Evolutionary conservation across 129 eudicot species (phyloP).

Genomic region (Arctium lappa): DNA sequence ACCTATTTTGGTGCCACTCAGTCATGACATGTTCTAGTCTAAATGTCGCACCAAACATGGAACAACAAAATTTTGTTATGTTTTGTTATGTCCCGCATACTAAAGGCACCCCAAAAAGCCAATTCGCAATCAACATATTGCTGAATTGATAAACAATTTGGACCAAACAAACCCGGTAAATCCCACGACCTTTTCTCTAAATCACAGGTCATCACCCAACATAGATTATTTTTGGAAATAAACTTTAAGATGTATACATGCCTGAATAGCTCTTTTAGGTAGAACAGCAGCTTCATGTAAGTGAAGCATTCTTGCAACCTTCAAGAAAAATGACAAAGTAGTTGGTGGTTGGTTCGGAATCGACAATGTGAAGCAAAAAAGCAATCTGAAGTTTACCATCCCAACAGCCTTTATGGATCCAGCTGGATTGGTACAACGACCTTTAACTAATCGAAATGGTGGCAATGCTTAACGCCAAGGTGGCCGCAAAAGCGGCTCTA

Average conservation of each 20-base stretch:
- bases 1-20: neutral
- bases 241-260: constrained; percentile 15
- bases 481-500: too few species aligned
- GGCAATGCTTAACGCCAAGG: too few species aligned
- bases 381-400: too few species aligned
- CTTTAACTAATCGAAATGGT: neutral
- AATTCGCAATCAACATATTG: neutral
- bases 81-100: too few species aligned
- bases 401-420: too few species aligned
- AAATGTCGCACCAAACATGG: too few species aligned
- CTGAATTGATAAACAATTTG: neutral
- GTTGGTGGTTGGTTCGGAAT: neutral
- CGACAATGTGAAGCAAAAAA: neutral
- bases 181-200: too few species aligned
- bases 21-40: neutral
- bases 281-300: constrained; percentile 73
- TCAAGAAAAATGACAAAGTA: neutral
- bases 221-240: neutral
- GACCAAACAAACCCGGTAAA: neutral
- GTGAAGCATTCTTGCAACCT: constrained; percentile 89
- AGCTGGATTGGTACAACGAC: neutral
- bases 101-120: too few species aligned
- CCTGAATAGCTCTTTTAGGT: constrained; percentile 99
- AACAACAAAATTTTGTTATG: too few species aligned
- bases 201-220: neutral